Base-by-base conservation (phyloP, 768 basidiomycete genomes). In the Arthromyces matolae region DNA sequence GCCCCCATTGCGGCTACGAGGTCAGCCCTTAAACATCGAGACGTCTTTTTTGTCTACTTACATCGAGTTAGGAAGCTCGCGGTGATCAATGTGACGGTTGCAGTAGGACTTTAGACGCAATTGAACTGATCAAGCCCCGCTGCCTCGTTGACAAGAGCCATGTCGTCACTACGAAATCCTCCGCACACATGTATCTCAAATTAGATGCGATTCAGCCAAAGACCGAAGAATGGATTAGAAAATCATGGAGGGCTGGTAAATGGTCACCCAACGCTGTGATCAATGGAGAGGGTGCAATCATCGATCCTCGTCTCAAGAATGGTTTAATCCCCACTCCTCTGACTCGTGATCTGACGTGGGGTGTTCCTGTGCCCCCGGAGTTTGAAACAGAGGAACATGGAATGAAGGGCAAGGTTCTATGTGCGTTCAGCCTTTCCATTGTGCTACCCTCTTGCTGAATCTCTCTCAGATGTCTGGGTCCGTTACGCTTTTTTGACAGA, bases 71-170 rank as follows among this genome's bases (percentile, higher is more conserved):
- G 87, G 96, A 97, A 59, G 96, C 95, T 27, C 88, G 96, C 28
- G 96, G 96, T 7, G 96, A 99, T 65, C 96, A 99, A 71, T 99
- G 96, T 66, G 96, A 99, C 66, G 75, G 83, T 45, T 99, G 96
- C 65, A 83, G 86, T 36, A 79, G 90, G 45, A 97, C 96, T 2
- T 79, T 96, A 35, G 92, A 97, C 54, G 92, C 96, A 2, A 80
- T 94, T 50, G 93, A 96, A 58, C 79, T 99, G 45, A 77, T 97
- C 66, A 86, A 92, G 56, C 96, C 96, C n/a, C 83, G 93, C 34
- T 99, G 96, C 64, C 81, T 93, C 45, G 77, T 96, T 47, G 76
- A 93, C 68, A 86, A 83, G 63, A 73, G 81, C 0, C 94, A 95
- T 62, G 77, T 71, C 27, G 81, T 96, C 32, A 80, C 82, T 7